Conservation (phyloP, 441 rosid species). For the Pelargonium citronellum region DNA sequence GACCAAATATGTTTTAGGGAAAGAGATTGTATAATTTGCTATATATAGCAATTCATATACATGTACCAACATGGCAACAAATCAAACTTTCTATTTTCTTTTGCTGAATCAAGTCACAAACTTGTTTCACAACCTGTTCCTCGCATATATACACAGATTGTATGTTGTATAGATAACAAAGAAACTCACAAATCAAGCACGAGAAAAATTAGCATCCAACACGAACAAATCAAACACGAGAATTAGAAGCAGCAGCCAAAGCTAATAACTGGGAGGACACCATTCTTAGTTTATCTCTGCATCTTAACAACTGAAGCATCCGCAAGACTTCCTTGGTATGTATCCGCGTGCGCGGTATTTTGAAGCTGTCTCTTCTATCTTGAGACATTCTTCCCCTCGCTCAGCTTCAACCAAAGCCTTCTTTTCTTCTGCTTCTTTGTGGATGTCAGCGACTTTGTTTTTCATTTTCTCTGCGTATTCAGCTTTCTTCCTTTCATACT, state of each 20-base stretch:
- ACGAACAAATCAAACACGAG: not conserved
- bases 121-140: not conserved
- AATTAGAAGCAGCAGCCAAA: not conserved
- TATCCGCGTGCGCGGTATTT: constrained; percentile 39
- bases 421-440: constrained; percentile 42
- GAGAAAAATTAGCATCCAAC: not conserved
- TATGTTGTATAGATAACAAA: not conserved
- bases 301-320: constrained; percentile 26
- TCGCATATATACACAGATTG: not conserved
- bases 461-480: constrained; percentile 42
- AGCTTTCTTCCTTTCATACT: constrained; percentile 43
- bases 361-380: constrained; percentile 39
- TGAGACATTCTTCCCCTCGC: constrained; percentile 29
- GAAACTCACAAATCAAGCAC: not conserved
- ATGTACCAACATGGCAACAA: too few relatives aligned
- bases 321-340: constrained; percentile 33
- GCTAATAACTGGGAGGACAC: not conserved
- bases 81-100: not conserved
- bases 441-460: constrained; percentile 39
- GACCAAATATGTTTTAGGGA: not conserved
- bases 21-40: not conserved
- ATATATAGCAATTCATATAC: not conserved
- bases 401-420: constrained; percentile 34
- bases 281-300: not conserved
- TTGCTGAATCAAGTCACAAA: too few relatives aligned